Conservation (phyloP, 805 yeast species). For the Candida schatavii region DNA sequence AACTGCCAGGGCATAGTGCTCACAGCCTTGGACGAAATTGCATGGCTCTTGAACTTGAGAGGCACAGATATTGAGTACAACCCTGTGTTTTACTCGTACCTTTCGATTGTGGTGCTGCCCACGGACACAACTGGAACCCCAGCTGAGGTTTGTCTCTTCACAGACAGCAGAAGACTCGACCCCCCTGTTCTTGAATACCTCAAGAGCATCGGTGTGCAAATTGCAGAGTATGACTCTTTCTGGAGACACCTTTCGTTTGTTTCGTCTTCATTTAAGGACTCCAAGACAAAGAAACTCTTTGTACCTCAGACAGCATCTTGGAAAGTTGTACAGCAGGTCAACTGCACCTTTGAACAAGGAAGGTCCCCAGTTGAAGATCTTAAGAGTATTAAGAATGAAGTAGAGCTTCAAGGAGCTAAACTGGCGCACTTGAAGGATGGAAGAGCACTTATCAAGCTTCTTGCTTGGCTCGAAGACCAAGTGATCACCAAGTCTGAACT, state of each 20-base stretch:
- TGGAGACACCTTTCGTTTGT: conserved; percentile 41
- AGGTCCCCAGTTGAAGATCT: conserved; percentile 46
- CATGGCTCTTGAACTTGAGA: conserved; percentile 55
- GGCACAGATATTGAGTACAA: conserved; percentile 56
- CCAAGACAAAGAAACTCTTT: conserved; percentile 25
- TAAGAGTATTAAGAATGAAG: conserved; percentile 50
- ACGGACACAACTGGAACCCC: conserved; percentile 17
- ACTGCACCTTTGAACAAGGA: conserved; percentile 26
- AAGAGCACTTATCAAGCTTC: conserved; percentile 50
- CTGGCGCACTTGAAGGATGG: conserved; percentile 58
- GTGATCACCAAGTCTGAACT: conserved; percentile 38
- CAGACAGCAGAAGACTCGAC: conserved; percentile 40
- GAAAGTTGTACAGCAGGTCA: conserved; percentile 36
- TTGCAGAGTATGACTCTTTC: conserved; percentile 44
- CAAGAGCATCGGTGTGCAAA: conserved; percentile 20
- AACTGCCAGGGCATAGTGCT: conserved; percentile 38
- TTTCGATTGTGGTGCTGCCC: conserved; percentile 31
- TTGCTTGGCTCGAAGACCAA: conserved; percentile 59
- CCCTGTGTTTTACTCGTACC: conserved; percentile 50
- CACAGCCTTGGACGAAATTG: conserved; percentile 50
- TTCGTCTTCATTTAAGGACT: conserved; percentile 28
- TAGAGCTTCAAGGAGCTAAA: conserved; percentile 51
- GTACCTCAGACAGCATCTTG: conserved; percentile 35
- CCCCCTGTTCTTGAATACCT: conserved; percentile 25
- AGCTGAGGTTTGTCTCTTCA: conserved; percentile 36